Base-by-base conservation (phyloP, 768 basidiomycete species). In the Pleurotus salmoneostramineus region DNA sequence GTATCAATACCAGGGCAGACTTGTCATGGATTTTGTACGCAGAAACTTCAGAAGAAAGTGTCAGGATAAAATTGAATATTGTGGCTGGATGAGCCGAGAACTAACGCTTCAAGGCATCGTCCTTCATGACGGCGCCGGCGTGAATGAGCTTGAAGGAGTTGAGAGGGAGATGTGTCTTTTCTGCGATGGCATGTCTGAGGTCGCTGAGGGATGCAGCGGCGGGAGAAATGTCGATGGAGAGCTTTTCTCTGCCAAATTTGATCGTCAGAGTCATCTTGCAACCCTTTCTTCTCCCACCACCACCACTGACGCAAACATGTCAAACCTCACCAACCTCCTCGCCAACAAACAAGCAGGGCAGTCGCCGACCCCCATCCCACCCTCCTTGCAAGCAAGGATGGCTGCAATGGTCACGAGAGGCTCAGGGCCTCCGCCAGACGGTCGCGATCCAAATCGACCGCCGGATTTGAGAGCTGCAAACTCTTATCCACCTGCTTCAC, bases 381-480 rank as follows among this genome's bases (percentile, higher is more conserved):
- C 95, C 0, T 81, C 84, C 47, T 80, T 98, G 46, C 94, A 95
- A 68, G 93, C 91, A 61, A 97, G 94, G 77, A 91, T 98, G 89
- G 91, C 90, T 43, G 91, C 89, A 32, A 78, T 83, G 75, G 77
- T 80, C 43, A 75, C 75, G 62, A 74, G 77, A 42, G 54, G 45
- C 6, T 49, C 57, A 32, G 56, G 1, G 67, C 77, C 42, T 69
- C 72, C 11, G 58, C 81, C 51, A 72, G 78, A 62, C 70, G 75
- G 58, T 57, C 73, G 69, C 74, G 59, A 61, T 61, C 62, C 44
- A 56, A 57, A 60, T 27, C 63, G 64, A 48, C 51, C 61, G 50
- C 74, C 67, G 35, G 69, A 69, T 57, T 63, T 70, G 34, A 60
- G 64, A 14, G 64, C 72, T 4, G 73, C 76, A 35, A 65, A 71